Evolutionary conservation across 208 protist species (phyloP), one percentile per base, ranked within the genome.

Genomic region (Acanthamoeba divionensis): DNA sequence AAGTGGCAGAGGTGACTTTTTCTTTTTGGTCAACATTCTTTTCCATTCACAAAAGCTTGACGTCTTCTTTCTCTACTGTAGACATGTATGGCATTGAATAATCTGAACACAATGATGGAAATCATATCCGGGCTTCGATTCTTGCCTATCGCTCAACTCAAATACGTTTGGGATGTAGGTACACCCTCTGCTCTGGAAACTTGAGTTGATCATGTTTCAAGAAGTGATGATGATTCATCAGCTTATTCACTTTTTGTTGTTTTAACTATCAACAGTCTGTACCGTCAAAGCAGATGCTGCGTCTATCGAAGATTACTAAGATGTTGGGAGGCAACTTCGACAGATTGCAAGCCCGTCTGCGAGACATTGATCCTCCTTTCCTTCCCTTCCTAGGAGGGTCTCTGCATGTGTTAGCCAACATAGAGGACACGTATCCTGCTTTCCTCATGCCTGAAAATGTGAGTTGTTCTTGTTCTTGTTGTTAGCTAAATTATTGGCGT

Each of bases 401-500:
- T 50, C 79, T 96, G 33, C 93, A 92, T 13, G 94, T 96, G 60
- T 44, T 96, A 1, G 92, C 93, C 1, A 94, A 95, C 55, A 93
- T 96, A 29, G 94, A 95, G 18, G 93, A 95, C 66, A 29, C 66
- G n/a, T 75, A 75, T 41, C 67, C 67, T 7, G 38, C 67, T 8
- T n/a, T 75, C 24, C n/a, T 75, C 66, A 75, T 31, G n/a, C 8
- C 66, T n/a, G 66, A 75, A n/a, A 75, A 52, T 44, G 66, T 75
- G 48, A 31, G 55, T 29, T 24, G 2, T 63, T 63, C 4, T 29
- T 63, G 4, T 4, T 29, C 55, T 63, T n/a, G 18, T 57, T 57
- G 52, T 63, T 24, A 63, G 2, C 55, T 29, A 24, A 15, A n/a
- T 57, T n/a, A 15, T 24, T 24, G n/a, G 52, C n/a, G n/a, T 29